Evolutionary conservation across 2,329 filamentous ascomycete species (phyloP).

Genomic region (Phialophora macrospora): DNA sequence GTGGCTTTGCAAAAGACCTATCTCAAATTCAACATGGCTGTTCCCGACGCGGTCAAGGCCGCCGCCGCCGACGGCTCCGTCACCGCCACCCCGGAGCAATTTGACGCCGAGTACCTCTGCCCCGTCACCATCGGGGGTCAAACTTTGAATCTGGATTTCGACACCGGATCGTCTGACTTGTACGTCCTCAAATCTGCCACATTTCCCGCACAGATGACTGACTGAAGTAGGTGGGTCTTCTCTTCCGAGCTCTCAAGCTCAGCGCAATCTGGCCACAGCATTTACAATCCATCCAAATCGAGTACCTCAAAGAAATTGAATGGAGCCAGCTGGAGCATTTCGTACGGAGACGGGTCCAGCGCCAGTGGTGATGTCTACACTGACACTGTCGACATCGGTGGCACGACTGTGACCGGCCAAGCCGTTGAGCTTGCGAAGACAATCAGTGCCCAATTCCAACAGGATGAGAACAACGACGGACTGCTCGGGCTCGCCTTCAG

Average conservation of each 20-base stretch:
- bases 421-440: slow-evolving; percentile 68
- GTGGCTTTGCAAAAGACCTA: slow-evolving; percentile 34
- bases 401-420: slow-evolving; percentile 63
- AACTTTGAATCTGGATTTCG: slow-evolving; percentile 69
- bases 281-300: slow-evolving; percentile 61
- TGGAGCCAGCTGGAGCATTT: slow-evolving; percentile 63
- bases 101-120: slow-evolving; percentile 64
- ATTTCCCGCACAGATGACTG: slow-evolving; percentile 2
- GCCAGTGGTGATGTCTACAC: slow-evolving; percentile 69
- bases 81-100: slow-evolving; percentile 52
- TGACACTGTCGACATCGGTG: slow-evolving; percentile 67
- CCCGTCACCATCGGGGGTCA: slow-evolving; percentile 69
- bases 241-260: slow-evolving; percentile 60
- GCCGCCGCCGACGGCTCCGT: slow-evolving; percentile 35
- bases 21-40: slow-evolving; percentile 36
- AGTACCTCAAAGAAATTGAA: slow-evolving; percentile 51
- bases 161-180: slow-evolving; percentile 73
- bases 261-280: slow-evolving; percentile 59
- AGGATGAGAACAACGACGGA: slow-evolving; percentile 61
- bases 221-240: slow-evolving; percentile 64
- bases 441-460: slow-evolving; percentile 60
- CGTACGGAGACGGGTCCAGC: slow-evolving; percentile 68
- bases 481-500: slow-evolving; percentile 66
- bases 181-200: slow-evolving; percentile 44
- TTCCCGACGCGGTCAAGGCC: slow-evolving; percentile 31